phyloP scores from a whole-genome alignment of 805 yeast genomes.

The Kazachstania martiniae region DNA sequence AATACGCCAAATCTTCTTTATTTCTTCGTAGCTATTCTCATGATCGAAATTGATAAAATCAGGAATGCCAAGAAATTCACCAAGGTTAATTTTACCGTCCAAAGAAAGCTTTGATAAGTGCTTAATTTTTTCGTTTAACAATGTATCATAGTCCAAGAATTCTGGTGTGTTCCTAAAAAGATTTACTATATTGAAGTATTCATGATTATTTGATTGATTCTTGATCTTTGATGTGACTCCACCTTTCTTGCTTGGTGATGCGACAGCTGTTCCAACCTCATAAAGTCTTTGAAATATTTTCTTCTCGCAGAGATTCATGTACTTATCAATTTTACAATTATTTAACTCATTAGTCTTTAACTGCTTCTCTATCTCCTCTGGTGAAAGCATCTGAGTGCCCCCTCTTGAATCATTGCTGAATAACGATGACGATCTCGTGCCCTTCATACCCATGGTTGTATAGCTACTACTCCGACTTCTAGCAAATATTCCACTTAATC shows the following conservation, averaged over 20 bases:
- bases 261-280: conserved; percentile 25
- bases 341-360: conserved; percentile 17
- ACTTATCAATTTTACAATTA: conserved; percentile 19
- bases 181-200: conserved; percentile 13
- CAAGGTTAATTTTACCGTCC: conserved; percentile 16
- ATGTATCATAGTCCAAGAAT: conserved; percentile 20
- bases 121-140: conserved; percentile 16
- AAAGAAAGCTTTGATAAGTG: conserved; percentile 11
- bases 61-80: conserved; percentile 18
- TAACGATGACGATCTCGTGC: conserved; percentile 24
- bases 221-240: background rate
- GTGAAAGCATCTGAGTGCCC: conserved; percentile 19
- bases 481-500: conserved; percentile 27
- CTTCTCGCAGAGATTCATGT: conserved; percentile 24
- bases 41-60: conserved; percentile 5
- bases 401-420: conserved; percentile 17
- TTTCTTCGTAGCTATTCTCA: conserved; percentile 5
- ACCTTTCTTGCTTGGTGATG: conserved; percentile 5
- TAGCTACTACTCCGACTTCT: conserved; percentile 25
- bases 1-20: conserved; percentile 11
- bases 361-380: conserved; percentile 24
- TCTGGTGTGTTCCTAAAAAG: conserved; percentile 26
- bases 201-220: background rate
- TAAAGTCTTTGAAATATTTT: conserved; percentile 20
- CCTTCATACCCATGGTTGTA: conserved; percentile 10